Evolutionary conservation across 2,329 filamentous ascomycete species (phyloP).

Genomic region (Fusarium subtropicale): DNA sequence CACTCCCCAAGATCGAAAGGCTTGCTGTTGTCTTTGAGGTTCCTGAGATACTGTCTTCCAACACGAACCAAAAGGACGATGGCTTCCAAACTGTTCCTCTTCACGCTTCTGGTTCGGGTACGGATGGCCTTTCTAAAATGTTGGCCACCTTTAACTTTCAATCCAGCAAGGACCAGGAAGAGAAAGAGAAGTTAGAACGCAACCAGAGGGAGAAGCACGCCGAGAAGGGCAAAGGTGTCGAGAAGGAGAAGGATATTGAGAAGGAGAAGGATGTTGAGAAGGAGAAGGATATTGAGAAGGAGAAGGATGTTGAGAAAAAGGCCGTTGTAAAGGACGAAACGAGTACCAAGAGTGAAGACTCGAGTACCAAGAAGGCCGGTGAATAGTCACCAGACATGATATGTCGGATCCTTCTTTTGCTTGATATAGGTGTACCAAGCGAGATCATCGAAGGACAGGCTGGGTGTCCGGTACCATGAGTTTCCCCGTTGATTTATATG

Average conservation of each 20-base stretch:
- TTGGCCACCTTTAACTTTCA: neutral
- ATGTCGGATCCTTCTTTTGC: neutral
- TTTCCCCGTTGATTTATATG: neutral
- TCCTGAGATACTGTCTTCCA: neutral
- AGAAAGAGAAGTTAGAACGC: neutral
- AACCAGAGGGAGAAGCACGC: neutral
- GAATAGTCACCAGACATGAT: neutral
- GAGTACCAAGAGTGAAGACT: neutral
- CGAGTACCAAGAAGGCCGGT: neutral
- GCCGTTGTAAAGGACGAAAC: no score
- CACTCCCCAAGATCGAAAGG: neutral
- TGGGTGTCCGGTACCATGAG: neutral
- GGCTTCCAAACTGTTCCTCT: neutral
- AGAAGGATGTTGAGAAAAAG: neutral
- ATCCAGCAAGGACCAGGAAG: neutral
- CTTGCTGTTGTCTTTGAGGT: conserved; percentile 7
- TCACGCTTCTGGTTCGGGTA: neutral
- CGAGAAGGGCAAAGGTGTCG: neutral
- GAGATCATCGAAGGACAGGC: neutral
- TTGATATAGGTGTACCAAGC: neutral
- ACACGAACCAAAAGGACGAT: neutral
- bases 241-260: neutral
- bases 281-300: neutral
- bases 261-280: neutral
- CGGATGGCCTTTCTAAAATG: neutral